Conservation (phyloP, 306 rosid genomes). For the Cucurbita maxima region DNA sequence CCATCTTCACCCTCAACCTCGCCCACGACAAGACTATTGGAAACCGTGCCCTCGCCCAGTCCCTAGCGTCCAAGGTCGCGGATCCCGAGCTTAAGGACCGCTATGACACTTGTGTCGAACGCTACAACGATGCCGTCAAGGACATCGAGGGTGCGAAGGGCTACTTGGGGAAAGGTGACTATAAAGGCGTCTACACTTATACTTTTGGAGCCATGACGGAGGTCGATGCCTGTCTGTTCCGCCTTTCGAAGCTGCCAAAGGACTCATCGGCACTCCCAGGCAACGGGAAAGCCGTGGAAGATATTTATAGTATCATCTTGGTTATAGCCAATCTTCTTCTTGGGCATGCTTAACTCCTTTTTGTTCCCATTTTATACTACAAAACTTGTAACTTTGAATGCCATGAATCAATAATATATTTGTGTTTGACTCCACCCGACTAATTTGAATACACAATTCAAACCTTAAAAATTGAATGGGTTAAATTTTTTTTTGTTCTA, state of each 20-base stretch:
- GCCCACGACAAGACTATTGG: not conserved
- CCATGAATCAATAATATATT: no score
- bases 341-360: not conserved
- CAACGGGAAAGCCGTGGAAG: not conserved
- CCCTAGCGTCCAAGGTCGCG: not conserved
- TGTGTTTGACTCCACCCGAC: no score
- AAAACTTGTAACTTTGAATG: no score
- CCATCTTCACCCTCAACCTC: not conserved
- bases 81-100: not conserved
- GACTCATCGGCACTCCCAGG: not conserved
- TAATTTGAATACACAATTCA: no score
- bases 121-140: not conserved
- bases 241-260: not conserved
- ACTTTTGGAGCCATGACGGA: not conserved
- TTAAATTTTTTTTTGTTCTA: no score
- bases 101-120: not conserved
- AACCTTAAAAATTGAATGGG: no score
- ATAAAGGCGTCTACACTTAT: not conserved
- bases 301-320: not conserved
- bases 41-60: not conserved
- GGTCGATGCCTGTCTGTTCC: not conserved
- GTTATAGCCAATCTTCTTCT: not conserved
- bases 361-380: no score
- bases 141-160: not conserved
- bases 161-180: not conserved